Percentiles rank a stretch among this genome's conserved stretches.
phyloP scores from a whole-genome alignment of 2,329 filamentous ascomycete genomes.

The Whalleya microplaca region DNA sequence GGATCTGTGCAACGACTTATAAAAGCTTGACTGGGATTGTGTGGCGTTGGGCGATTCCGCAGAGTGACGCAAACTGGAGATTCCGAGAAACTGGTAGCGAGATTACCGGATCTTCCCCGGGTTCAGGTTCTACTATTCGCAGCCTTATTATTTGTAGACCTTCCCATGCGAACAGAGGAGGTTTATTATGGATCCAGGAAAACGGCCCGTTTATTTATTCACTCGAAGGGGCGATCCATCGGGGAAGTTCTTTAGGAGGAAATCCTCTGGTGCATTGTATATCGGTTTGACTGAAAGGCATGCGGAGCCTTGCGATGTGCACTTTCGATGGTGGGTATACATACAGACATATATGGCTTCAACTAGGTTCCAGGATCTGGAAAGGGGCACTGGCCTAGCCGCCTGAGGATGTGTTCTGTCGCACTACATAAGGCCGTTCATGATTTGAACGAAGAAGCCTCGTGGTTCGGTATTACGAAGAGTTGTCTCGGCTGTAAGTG shows the following conservation, averaged over 20 bases:
- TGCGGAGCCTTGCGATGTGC: constrained; percentile 13
- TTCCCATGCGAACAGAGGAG: background rate
- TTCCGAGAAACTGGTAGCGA: background rate
- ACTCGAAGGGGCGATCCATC: background rate
- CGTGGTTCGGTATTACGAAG: constrained; percentile 19
- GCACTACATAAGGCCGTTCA: constrained; percentile 14
- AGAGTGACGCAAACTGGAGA: background rate
- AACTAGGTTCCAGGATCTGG: constrained; percentile 22
- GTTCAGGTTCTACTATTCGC: background rate
- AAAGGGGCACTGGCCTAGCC: constrained; percentile 13
- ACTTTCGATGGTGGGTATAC: constrained; percentile 3
- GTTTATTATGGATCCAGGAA: background rate
- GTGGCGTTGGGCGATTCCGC: background rate
- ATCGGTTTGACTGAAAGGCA: constrained; percentile 1
- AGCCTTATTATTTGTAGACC: background rate
- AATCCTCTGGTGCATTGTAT: background rate
- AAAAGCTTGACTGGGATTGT: background rate
- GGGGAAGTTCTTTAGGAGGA: background rate
- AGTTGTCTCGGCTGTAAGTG: background rate
- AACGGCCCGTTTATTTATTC: background rate
- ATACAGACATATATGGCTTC: constrained; percentile 8
- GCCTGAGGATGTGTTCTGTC: constrained; percentile 16
- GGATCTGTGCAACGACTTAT: background rate
- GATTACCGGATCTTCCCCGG: background rate
- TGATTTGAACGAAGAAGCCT: constrained; percentile 13